Evolutionary conservation across 345 rosid genomes (phyloP).

Genomic region (Bruguiera gymnorhiza): DNA sequence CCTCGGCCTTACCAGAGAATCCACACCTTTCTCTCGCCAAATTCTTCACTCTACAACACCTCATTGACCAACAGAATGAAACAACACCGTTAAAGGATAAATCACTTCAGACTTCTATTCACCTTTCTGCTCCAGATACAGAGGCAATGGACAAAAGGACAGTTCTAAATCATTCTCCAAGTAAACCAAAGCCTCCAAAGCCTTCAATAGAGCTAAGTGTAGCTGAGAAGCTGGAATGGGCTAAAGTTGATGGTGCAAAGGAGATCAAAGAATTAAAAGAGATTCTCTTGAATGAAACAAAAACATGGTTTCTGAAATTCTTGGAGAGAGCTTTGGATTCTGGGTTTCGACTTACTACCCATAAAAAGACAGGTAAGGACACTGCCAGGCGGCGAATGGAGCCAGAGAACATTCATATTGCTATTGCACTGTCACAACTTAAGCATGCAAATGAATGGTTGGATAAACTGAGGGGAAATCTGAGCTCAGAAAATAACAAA

Average conservation of each 20-base stretch:
- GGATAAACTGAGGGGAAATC: conserved; percentile 42
- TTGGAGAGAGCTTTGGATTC: conserved; percentile 67
- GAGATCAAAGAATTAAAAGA: conserved; percentile 55
- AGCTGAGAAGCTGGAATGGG: conserved; percentile 76
- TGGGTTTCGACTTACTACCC: conserved; percentile 43
- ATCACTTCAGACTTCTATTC: conserved; percentile 25
- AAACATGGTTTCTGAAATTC: conserved; percentile 75
- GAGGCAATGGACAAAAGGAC: conserved; percentile 42
- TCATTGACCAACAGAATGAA: conserved; percentile 47
- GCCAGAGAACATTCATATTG: conserved; percentile 56
- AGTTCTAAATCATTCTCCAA: conserved; percentile 25
- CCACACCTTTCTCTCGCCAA: conserved; percentile 64
- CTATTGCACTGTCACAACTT: conserved; percentile 71
- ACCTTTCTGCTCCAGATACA: conserved; percentile 31
- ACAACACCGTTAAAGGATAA: conserved; percentile 42
- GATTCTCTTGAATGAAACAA: conserved; percentile 50
- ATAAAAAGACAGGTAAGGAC: conserved; percentile 49
- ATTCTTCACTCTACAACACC: conserved; percentile 67
- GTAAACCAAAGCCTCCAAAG: conserved; percentile 36
- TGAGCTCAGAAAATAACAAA: conserved; percentile 29
- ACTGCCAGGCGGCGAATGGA: conserved; percentile 31
- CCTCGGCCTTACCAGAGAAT: conserved; percentile 61
- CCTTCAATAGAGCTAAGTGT: conserved; percentile 33
- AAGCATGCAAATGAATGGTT: conserved; percentile 84
- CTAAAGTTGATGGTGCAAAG: conserved; percentile 52